phyloP scores from a whole-genome alignment of 768 basidiomycete species.

The Mycena rebaudengoi region DNA sequence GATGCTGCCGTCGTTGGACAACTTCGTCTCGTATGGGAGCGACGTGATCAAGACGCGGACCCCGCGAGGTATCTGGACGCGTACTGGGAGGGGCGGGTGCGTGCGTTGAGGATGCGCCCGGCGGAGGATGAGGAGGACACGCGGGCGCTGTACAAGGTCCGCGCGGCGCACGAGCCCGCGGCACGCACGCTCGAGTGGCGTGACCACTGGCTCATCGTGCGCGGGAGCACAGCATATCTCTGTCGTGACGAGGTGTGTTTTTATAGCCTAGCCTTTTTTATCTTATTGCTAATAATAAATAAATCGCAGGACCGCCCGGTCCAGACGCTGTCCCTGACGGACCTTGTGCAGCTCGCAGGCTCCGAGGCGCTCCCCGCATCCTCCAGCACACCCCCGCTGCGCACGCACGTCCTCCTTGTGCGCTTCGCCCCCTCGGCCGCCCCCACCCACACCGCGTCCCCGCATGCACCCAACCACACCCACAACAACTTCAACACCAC shows the following conservation, averaged over 20 bases:
- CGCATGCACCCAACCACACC: no score
- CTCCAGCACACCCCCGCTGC: conserved; percentile 86
- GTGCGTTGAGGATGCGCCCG: conserved; percentile 63
- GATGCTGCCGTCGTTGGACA: conserved; percentile 89
- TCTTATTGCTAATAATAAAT: background rate
- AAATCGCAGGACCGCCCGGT: conserved; percentile 68
- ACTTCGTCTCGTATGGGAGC: conserved; percentile 85
- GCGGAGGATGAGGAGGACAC: conserved; percentile 28
- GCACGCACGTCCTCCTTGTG: conserved; percentile 30
- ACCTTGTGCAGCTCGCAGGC: conserved; percentile 75
- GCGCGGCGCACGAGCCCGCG: conserved; percentile 44
- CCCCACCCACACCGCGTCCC: conserved; percentile 81
- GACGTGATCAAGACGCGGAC: conserved; percentile 76
- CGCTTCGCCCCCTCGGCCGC: conserved; percentile 82
- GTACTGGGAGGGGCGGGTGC: conserved; percentile 76
- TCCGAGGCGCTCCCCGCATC: conserved; percentile 84
- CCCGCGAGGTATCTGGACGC: conserved; percentile 56
- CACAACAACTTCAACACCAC: no score
- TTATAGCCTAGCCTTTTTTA: background rate
- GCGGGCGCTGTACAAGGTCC: conserved; percentile 29
- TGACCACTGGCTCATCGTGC: conserved; percentile 29
- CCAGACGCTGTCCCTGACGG: conserved; percentile 69
- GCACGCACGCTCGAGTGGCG: conserved; percentile 33
- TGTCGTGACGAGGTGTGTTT: conserved; percentile 23
- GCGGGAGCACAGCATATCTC: conserved; percentile 18